These are phyloP conservation scores for Coffea canephora DNA, from an alignment of 257 asterid genomes.

Conservation along the genomic window DNA sequence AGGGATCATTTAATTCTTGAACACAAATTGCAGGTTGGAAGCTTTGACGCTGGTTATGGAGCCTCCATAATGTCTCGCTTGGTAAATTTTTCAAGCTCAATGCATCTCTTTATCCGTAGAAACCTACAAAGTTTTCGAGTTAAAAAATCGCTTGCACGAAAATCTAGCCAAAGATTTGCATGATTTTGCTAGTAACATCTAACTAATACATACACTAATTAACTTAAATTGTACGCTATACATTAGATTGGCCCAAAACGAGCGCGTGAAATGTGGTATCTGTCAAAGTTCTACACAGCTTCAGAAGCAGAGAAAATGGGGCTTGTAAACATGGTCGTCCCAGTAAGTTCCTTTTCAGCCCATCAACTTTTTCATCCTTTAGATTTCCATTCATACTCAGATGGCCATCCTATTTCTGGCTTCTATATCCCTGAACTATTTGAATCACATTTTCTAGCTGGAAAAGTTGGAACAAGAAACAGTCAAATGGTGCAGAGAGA, in stretches of 20 bases:
- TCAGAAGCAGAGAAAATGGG: slow-evolving; percentile 95
- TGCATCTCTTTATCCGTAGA: not conserved
- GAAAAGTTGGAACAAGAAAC: slow-evolving; percentile 86
- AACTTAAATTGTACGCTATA: not conserved
- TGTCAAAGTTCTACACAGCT: slow-evolving; percentile 80
- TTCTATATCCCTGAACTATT: not conserved
- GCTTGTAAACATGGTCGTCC: slow-evolving; percentile 82
- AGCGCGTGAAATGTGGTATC: slow-evolving; percentile 92
- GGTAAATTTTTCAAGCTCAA: slow-evolving; percentile 37
- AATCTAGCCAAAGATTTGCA: not conserved
- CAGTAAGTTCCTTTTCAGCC: slow-evolving; percentile 44
- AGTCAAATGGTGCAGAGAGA: slow-evolving; percentile 88
- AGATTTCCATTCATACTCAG: not conserved
- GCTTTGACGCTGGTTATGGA: slow-evolving; percentile 98
- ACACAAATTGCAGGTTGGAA: slow-evolving; percentile 70
- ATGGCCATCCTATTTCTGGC: not conserved
- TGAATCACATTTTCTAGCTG: slow-evolving; percentile 29
- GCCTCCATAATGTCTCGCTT: slow-evolving; percentile 86
- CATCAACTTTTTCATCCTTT: not conserved
- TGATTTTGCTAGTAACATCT: not conserved
- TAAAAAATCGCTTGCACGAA: too few relatives aligned
- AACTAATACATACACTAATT: not conserved
- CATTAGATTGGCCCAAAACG: slow-evolving; percentile 80
- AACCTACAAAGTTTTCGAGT: not conserved
- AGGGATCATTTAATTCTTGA: too few relatives aligned